These are phyloP conservation scores for Berberis vulgaris DNA, from an alignment of 164 flowering plant genomes.

Conservation along the genomic window DNA sequence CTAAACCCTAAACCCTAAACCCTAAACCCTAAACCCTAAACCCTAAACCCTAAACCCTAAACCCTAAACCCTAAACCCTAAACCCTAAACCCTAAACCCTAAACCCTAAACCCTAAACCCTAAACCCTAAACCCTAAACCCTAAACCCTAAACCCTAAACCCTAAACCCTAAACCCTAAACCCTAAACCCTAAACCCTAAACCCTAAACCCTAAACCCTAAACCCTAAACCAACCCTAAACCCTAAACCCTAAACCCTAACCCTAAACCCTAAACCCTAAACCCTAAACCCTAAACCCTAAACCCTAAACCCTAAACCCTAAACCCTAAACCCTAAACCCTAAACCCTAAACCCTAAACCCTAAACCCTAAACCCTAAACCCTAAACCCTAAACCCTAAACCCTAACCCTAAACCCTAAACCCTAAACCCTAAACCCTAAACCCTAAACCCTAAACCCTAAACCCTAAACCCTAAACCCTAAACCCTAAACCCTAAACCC, in stretches of 20 bases:
- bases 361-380: conserved; percentile 18
- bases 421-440: conserved; percentile 12
- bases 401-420: conserved; percentile 19
- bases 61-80: conserved; percentile 14
- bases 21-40: conserved; percentile 12
- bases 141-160: conserved; percentile 12
- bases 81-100: conserved; percentile 14
- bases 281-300: conserved; percentile 14
- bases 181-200: conserved; percentile 12
- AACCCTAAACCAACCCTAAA: conserved; percentile 10
- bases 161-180: conserved; percentile 13
- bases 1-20: conserved; percentile 11
- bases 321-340: conserved; percentile 16
- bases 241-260: conserved; percentile 19
- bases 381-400: conserved; percentile 19
- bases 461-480: conserved; percentile 16
- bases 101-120: conserved; percentile 15
- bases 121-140: conserved; percentile 12
- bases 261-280: conserved; percentile 12
- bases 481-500: conserved; percentile 11
- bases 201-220: conserved; percentile 17
- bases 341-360: conserved; percentile 16
- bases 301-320: conserved; percentile 12
- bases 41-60: conserved; percentile 13
- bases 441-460: conserved; percentile 16